Evolutionary conservation across 2,329 filamentous ascomycete genomes (phyloP).

Genomic region (Chaetomium strumarium): DNA sequence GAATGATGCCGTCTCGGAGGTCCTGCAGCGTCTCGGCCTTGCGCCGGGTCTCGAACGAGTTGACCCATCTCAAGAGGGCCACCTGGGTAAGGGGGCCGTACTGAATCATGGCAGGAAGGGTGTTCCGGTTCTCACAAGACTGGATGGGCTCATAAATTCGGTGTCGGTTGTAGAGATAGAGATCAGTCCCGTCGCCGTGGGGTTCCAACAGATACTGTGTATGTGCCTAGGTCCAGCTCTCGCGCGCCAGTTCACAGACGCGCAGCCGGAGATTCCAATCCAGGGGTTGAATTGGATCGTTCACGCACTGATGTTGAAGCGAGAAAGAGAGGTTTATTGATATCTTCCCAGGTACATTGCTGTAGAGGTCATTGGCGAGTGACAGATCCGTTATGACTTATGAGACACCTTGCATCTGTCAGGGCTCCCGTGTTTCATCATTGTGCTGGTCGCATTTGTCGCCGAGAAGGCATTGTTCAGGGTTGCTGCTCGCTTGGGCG

Average conservation of each 20-base stretch:
- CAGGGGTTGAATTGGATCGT: too few relatives aligned
- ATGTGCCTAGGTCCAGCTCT: too few relatives aligned
- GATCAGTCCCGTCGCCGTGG: too few relatives aligned
- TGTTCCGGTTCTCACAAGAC: neutral
- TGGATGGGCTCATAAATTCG: neutral
- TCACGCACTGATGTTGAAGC: neutral
- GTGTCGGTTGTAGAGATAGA: neutral
- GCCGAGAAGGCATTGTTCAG: conserved; percentile 22
- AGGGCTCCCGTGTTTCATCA: conserved; percentile 21
- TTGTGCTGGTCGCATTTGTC: conserved; percentile 12
- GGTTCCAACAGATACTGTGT: too few relatives aligned
- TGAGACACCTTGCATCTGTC: conserved; percentile 12
- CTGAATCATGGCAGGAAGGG: conserved; percentile 31
- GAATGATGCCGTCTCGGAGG: conserved; percentile 47
- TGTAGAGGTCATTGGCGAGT: neutral
- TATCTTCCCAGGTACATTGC: conserved; percentile 5
- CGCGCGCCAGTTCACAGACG: neutral
- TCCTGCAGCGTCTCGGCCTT: conserved; percentile 46
- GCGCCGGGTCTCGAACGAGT: conserved; percentile 37
- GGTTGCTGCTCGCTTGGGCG: too few relatives aligned
- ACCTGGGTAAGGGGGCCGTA: conserved; percentile 36
- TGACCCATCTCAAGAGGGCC: conserved; percentile 53
- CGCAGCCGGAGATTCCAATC: too few relatives aligned
- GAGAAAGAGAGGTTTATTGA: neutral
- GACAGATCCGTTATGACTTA: conserved; percentile 2